Base-by-base conservation (phyloP, 345 rosid species). In the Camelina laxa region DNA sequence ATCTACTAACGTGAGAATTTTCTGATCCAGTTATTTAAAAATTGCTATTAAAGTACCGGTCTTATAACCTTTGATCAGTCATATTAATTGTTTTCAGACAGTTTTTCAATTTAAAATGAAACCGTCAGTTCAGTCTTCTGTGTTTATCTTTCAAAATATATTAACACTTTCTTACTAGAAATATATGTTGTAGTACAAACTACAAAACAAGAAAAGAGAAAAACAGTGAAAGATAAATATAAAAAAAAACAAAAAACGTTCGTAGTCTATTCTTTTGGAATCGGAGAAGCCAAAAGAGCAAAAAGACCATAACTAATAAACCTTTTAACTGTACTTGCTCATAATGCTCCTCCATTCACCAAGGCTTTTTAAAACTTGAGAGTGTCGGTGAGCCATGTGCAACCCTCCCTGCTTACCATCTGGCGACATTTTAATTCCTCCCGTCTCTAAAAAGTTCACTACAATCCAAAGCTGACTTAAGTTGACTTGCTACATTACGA, bases 381-480 rank as follows among this genome's bases (percentile, higher is more conserved):
- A 57, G 27, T 60, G 47, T 60, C 64, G 64, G 64, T 60, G 64
- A 59, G 30, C 10, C 64, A 60, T 60, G 64, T 60, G 64, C 30
- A 60, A 36, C 30, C 27, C 5, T 60, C 30, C 3, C n/a, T 17
- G 16, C 47, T 36, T 36, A 19, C 16, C 64, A 35, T 42, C 45
- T 59, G 64, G 15, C 45, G 27, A 5, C 35, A 7, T 2, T 56
- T 8, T n/a, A 30, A 15, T 38, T 36, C 39, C 39, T 36, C 11
- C 39, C 39, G 9, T 36, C 11, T 36, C 11, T 38, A 0, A 38
- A 38, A 38, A 38, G 1, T 9, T 15, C 39, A 30, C 41, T 31
- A 31, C 57, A 51, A 10, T 24, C 59, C 59, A 54, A 24, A 13
- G 16, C 4, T 58, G 1, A 22, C 63, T 6, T 16, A 33, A 59